Conservation (phyloP, 2,329 filamentous ascomycete genomes). For the Aspergillus pseudoterreus region DNA sequence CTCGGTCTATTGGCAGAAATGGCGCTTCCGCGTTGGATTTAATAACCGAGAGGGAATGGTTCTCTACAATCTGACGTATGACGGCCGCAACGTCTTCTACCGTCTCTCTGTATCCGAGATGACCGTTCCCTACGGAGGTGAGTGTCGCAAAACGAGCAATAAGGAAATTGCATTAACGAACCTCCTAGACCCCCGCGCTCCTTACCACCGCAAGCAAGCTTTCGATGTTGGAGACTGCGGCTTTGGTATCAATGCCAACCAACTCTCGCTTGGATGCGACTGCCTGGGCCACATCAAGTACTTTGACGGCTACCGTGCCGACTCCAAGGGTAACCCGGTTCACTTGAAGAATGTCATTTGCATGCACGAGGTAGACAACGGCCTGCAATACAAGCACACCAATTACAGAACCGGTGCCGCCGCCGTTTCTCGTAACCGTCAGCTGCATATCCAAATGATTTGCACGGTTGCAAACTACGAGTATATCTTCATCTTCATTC, state of each 20-base stretch:
- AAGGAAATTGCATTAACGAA: conserved; percentile 7
- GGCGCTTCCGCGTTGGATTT: conserved; percentile 59
- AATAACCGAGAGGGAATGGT: conserved; percentile 65
- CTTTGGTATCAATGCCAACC: conserved; percentile 65
- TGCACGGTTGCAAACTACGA: conserved; percentile 71
- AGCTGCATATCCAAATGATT: conserved; percentile 66
- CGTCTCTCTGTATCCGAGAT: conserved; percentile 65
- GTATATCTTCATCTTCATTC: conserved; percentile 68
- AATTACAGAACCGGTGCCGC: conserved; percentile 65
- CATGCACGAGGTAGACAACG: conserved; percentile 67
- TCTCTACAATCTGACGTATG: conserved; percentile 63
- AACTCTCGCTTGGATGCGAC: conserved; percentile 66
- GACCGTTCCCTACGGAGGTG: conserved; percentile 49
- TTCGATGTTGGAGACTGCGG: conserved; percentile 68
- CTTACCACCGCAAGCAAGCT: conserved; percentile 66
- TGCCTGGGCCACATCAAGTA: conserved; percentile 69
- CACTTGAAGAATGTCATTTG: conserved; percentile 65
- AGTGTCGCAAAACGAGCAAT: conserved; percentile 2
- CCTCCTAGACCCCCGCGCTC: conserved; percentile 61
- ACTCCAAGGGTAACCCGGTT: conserved; percentile 57
- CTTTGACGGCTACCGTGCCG: conserved; percentile 55
- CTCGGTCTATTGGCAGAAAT: conserved; percentile 63
- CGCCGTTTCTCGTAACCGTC: conserved; percentile 60
- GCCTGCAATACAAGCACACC: conserved; percentile 68
- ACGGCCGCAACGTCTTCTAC: conserved; percentile 63